Base-by-base conservation (phyloP, 2,329 filamentous ascomycete species). In the Arthrobotrys pseudoclavata region DNA sequence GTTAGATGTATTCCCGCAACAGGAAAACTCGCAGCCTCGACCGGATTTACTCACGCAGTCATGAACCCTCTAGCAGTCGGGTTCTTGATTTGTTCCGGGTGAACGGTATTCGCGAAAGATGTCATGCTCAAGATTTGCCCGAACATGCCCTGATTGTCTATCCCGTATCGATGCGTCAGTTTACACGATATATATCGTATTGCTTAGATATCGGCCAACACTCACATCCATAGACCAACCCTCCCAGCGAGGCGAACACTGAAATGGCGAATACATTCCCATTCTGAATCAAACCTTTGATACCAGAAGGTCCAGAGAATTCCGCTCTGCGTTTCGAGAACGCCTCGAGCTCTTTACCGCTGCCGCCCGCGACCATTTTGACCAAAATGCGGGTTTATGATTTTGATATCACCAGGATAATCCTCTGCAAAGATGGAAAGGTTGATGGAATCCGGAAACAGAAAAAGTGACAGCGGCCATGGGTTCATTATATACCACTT, bases 221-320 rank as follows among this genome's bases (percentile, higher is more conserved):
- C 71, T 93, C 92, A 84, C 92, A 93, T 20, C 91, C 90, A 82
- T 92, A 89, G 29, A 88, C 84, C 20, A 87, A 82, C 64, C 80
- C 78, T 76, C 80, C 80, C 22, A 80, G 42, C 31, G 78, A 81
- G 0, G 80, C 80, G 70, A 89, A 89, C 66, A 86, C 84, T 9
- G 87, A 86, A 80, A 89, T 88, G 9, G 85, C 85, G 72, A 87
- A 87, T 24, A 88, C 87, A 79, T 86, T 87, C 72, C 85, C 82
- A 80, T 88, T 88, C 79, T 85, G 85, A 40, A 88, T 42, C 47
- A 89, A 81, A 10, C 87, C 87, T 79, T 83, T 80, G n/a, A 85
- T 84, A 22, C 87, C 87, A 80, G 85, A 83, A 45, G 77, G 83
- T 4, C 71, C 71, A 10, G 71, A 55, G 48, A 76, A 76, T 40